Percentiles rank a stretch among this genome's conserved stretches.
Evolutionary conservation across 2,329 filamentous ascomycete species (phyloP).

Genomic region (Aspergillus carbonarius): DNA sequence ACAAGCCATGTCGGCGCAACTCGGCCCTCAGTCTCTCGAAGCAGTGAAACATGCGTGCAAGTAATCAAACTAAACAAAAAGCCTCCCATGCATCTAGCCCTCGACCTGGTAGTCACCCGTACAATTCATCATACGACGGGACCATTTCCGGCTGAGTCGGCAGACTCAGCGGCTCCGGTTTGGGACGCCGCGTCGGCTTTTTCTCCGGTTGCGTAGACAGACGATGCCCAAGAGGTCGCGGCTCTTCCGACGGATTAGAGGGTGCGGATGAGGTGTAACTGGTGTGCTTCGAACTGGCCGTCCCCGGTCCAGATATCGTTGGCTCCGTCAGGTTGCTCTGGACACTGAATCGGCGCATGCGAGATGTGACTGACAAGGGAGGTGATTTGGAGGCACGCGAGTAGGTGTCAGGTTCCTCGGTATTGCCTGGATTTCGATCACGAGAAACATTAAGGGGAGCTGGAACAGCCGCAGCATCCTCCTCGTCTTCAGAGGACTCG

Average conservation of each 20-base stretch:
- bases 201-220: conserved; percentile 21
- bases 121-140: conserved; percentile 42
- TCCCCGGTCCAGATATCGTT: conserved; percentile 26
- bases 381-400: conserved; percentile 34
- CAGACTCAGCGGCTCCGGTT: conserved; percentile 21
- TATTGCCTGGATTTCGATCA: not conserved
- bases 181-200: conserved; percentile 19
- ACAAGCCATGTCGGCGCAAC: not conserved
- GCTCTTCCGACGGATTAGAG: conserved; percentile 28
- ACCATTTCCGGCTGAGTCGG: conserved; percentile 31
- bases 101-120: conserved; percentile 26
- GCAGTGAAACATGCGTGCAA: not conserved
- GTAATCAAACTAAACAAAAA: not conserved
- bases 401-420: conserved; percentile 21
- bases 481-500: conserved; percentile 27
- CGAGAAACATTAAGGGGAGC: not conserved
- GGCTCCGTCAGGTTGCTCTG: conserved; percentile 33
- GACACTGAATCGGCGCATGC: conserved; percentile 36
- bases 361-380: conserved; percentile 37
- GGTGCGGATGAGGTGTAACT: conserved; percentile 34
- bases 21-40: not conserved
- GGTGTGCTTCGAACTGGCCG: conserved; percentile 32
- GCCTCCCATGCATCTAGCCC: conserved; percentile 1
- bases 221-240: conserved; percentile 21
- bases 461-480: conserved; percentile 18